A percentile compares a stretch with the other conserved stretches of the same genome.
Conservation (phyloP, 2,329 filamentous ascomycete species). For the Xylaria sp. region DNA sequence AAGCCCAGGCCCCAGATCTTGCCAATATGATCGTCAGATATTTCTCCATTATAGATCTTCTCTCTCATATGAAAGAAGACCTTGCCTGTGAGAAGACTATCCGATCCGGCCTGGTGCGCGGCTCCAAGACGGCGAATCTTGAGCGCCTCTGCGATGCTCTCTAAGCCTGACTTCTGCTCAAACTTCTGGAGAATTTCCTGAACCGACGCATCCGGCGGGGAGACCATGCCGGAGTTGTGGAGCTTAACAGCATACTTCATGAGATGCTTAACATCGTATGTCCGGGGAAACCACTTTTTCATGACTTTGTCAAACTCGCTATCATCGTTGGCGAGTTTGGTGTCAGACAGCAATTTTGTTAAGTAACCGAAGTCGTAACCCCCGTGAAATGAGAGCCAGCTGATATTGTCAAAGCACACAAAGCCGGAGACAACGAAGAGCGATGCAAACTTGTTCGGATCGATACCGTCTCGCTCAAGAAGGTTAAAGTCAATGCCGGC, state of each 20-base stretch:
- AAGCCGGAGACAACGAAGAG: slow-evolving; percentile 88
- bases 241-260: slow-evolving; percentile 81
- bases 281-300: slow-evolving; percentile 85
- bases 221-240: slow-evolving; percentile 58
- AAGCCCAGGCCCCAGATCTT: slow-evolving; percentile 91
- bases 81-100: slow-evolving; percentile 85
- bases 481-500: slow-evolving; percentile 88
- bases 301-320: slow-evolving; percentile 83
- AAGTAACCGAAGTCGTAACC: slow-evolving; percentile 98
- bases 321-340: slow-evolving; percentile 81
- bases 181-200: slow-evolving; percentile 76
- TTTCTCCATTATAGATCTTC: slow-evolving; percentile 77
- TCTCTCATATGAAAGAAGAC: slow-evolving; percentile 93
- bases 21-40: slow-evolving; percentile 76
- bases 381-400: slow-evolving; percentile 96
- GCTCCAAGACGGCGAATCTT: slow-evolving; percentile 83
- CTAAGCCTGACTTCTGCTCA: slow-evolving; percentile 84
- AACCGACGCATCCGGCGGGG: slow-evolving; percentile 58
- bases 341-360: slow-evolving; percentile 84
- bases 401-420: slow-evolving; percentile 78
- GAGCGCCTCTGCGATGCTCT: slow-evolving; percentile 89
- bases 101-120: slow-evolving; percentile 88
- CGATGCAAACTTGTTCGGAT: slow-evolving; percentile 81
- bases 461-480: slow-evolving; percentile 83
- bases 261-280: slow-evolving; percentile 95